Evolutionary conservation across 768 basidiomycete species (phyloP), one percentile per base, ranked within the genome.

Genomic region (Trametes cingulata): DNA sequence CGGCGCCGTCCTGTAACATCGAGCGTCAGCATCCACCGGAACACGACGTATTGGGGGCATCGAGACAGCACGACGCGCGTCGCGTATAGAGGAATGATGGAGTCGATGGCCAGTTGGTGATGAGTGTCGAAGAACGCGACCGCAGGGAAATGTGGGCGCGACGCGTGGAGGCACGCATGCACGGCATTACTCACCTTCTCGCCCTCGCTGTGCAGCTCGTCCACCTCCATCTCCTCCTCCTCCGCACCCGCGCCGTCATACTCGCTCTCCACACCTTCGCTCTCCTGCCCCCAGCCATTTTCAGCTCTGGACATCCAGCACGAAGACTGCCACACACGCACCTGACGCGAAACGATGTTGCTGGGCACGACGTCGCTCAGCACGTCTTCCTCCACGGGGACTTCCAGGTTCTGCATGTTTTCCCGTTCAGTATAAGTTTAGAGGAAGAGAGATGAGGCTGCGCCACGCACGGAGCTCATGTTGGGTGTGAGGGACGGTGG

Each of bases 321-420:
- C 10, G 15, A 24, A n/a, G 19, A 35, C 41, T 19, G 19, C n/a
- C 13, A 33, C 29, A 71, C 80, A 58, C n/a, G n/a, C 68, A 89
- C 93, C 78, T 92, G 90, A 68, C 94, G 85, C 56, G 93, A 95
- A 46, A 95, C 87, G 63, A 95, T 93, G 71, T 93, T 92, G 72
- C 88, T 90, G 2, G 94, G 94, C 8, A 96, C 87, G 58, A 95
- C 84, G 72, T 96, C 94, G 68, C 90, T 92, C 61, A 97, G 81
- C 50, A 93, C 87, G 72, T 95, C 94, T 53, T 94, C 93, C 13
- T 85, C 84, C 68, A 76, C 77, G 9, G 61, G 66, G 1, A 60
- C 62, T 12, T 56, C 60, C 17, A 61, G 17, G 40, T 51, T 52
- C 65, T 66, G 51, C 24, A 27, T 7, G 12, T 19, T 41, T 37